Evolutionary conservation across 441 rosid species (phyloP), one percentile per base, ranked within the genome.

Genomic region (Jatropha multifida): DNA sequence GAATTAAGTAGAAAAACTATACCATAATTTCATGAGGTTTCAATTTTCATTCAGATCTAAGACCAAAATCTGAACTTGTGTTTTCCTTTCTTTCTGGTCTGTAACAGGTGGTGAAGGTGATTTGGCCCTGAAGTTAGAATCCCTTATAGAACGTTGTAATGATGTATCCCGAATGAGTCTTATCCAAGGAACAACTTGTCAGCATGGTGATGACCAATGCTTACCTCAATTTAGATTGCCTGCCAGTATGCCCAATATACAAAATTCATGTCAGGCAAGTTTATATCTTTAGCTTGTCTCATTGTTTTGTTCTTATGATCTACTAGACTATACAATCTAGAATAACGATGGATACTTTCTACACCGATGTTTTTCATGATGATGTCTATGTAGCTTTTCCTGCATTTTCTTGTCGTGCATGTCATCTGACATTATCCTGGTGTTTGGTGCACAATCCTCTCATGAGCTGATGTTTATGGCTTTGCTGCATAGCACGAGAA

Each of bases 261-360:
- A 79, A 78, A 81, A 79, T 68, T 81, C 86, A 13, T 89, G 90
- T 76, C 88, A 89, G 90, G 97, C 86, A 85, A 86, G 85, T 83
- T 76, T 56, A 2, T 44, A 7, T 0, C 27, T 11, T 48, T 38
- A 26, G 2, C 38, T 44, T 26, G 26, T 55, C 63, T 48, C 15
- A 1, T 41, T 49, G 72, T 23, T 74, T 11, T 66, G 11, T 42
- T 32, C 51, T 51, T 23, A 23, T 23, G 23, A 23, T 23, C 32
- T 32, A 32, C 32, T 32, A 32, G 32, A 32, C 32, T 32, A 32
- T 41, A 23, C 3, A 51, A 17, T 63, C 27, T 67, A 15, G 11
- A 8, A 23, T 20, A 7, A 54, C 14, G 14, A 55, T 1, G 0
- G 26, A 37, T 49, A 10, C 42, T 27, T 23, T 32, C 12, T 27